These are phyloP conservation scores for Neurospora sp. DNA, from an alignment of 495 filamentous ascomycete species.

Conservation along the genomic window DNA sequence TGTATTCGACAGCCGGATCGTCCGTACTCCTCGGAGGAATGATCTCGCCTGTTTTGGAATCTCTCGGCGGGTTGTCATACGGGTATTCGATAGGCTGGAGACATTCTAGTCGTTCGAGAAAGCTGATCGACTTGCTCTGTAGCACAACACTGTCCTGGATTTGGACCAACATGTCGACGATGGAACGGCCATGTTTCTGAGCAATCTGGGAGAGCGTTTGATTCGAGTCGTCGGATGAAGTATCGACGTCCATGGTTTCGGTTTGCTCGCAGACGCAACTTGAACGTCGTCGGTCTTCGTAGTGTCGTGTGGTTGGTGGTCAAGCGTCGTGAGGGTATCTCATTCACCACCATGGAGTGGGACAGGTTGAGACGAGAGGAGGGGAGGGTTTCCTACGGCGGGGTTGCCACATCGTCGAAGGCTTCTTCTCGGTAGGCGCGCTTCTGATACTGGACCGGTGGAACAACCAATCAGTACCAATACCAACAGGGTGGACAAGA, in stretches of 20 bases:
- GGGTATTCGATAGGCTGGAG: neutral
- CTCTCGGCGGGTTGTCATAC: neutral
- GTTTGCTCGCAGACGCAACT: too few species aligned
- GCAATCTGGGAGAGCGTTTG: neutral
- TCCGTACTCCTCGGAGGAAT: neutral
- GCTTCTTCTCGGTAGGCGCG: neutral
- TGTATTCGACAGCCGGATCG: neutral
- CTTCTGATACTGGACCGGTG: neutral
- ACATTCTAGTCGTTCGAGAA: neutral
- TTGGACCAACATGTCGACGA: neutral
- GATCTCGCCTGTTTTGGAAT: neutral
- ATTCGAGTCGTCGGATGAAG: neutral
- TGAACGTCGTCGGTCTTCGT: too few species aligned
- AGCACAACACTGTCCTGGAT: neutral
- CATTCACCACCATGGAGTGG: too few species aligned
- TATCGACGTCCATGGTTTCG: neutral
- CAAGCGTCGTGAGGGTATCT: too few species aligned
- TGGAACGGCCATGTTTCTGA: neutral
- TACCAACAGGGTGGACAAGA: neutral
- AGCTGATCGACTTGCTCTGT: neutral
- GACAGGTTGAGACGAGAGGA: too few species aligned
- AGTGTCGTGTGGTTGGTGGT: too few species aligned
- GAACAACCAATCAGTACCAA: neutral
- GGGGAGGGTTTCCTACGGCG: neutral
- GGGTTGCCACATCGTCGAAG: neutral